Conservation (phyloP, 257 asterid species). For the Haberlea rhodopensis region DNA sequence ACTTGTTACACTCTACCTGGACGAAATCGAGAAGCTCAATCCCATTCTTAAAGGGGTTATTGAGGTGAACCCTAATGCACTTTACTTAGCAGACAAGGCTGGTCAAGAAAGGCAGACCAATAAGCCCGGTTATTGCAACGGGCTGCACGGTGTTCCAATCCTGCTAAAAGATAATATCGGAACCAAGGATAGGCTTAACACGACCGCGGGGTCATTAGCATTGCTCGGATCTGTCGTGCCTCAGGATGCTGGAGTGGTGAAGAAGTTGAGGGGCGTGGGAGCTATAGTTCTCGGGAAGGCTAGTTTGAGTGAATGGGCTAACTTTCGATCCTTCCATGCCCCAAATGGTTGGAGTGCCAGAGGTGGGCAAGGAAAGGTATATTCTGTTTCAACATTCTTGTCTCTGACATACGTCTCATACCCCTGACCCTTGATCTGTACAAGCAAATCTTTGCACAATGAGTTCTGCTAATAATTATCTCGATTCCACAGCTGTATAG, state of each 20-base stretch:
- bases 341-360: slow-evolving; percentile 56
- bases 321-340: slow-evolving; percentile 23
- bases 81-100: slow-evolving; percentile 39
- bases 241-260: slow-evolving; percentile 44
- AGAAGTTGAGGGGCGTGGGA: slow-evolving; percentile 39
- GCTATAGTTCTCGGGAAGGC: slow-evolving; percentile 54
- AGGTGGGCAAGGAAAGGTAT: slow-evolving; percentile 49
- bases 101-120: slow-evolving; percentile 35
- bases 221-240: slow-evolving; percentile 44
- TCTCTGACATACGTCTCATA: background rate
- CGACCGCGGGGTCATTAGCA: slow-evolving; percentile 53
- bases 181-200: slow-evolving; percentile 50
- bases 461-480: too few species aligned
- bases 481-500: too few species aligned
- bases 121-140: slow-evolving; percentile 14
- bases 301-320: slow-evolving; percentile 53
- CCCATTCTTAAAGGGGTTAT: slow-evolving; percentile 47
- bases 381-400: background rate
- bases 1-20: slow-evolving; percentile 42
- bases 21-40: slow-evolving; percentile 34
- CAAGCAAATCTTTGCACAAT: too few species aligned
- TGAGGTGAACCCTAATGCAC: slow-evolving; percentile 55
- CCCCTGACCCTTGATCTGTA: too few species aligned
- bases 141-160: slow-evolving; percentile 44
- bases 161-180: slow-evolving; percentile 49